Conservation (phyloP, 2,329 filamentous ascomycete genomes). For the Pestalotiopsis sp. region DNA sequence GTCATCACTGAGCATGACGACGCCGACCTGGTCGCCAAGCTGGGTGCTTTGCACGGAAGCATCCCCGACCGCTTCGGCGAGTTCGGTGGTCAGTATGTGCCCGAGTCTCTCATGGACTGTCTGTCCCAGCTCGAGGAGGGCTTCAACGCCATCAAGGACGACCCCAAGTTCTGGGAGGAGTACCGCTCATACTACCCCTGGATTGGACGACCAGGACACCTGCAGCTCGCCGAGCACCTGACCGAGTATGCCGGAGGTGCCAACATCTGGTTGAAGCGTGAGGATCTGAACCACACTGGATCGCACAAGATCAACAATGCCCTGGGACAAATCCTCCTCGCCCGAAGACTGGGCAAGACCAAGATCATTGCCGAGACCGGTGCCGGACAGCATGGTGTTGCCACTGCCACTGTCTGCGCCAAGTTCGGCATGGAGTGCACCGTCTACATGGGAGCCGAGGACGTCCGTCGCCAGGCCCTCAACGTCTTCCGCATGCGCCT, state of each 20-base stretch:
- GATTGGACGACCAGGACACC: conserved; percentile 91
- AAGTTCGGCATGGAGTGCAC: conserved; percentile 99
- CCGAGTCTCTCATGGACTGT: conserved; percentile 97
- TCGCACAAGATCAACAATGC: conserved; percentile 99
- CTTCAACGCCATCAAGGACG: conserved; percentile 85
- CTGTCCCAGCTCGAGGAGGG: conserved; percentile 86
- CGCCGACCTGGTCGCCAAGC: conserved; percentile 74
- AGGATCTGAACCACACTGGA: conserved; percentile 96
- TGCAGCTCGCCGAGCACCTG: conserved; percentile 86
- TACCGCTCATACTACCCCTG: conserved; percentile 95
- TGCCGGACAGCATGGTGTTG: conserved; percentile 96
- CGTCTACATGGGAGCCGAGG: conserved; percentile 98
- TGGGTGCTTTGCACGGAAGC: conserved; percentile 79
- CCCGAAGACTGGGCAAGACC: conserved; percentile 85
- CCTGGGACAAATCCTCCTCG: conserved; percentile 87
- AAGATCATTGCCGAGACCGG: conserved; percentile 98
- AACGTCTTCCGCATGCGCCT: conserved; percentile 99
- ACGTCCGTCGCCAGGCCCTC: conserved; percentile 91
- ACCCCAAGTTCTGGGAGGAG: conserved; percentile 95
- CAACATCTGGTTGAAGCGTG: conserved; percentile 96
- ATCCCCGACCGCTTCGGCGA: conserved; percentile 90
- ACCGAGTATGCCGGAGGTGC: conserved; percentile 90
- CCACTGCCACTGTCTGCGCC: conserved; percentile 94
- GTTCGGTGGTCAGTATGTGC: conserved; percentile 96
- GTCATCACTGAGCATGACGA: conserved; percentile 58